These are phyloP conservation scores for Aspergillus cejpii DNA, from an alignment of 2,329 filamentous ascomycete species.

Conservation along the genomic window DNA sequence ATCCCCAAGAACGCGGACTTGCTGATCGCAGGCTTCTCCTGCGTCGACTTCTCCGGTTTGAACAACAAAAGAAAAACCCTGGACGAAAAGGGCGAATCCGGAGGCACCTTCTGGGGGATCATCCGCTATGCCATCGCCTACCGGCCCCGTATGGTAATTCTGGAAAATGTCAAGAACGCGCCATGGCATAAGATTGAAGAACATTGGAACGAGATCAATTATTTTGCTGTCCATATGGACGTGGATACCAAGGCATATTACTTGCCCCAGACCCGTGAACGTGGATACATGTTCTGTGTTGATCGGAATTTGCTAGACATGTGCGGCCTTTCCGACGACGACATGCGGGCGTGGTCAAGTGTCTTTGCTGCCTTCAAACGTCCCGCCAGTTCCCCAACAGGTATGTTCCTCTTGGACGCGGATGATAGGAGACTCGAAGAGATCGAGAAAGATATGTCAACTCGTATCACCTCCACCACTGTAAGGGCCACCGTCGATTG, in stretches of 20 bases:
- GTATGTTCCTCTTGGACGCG: conserved; percentile 53
- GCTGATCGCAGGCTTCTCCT: conserved; percentile 66
- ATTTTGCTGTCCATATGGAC: conserved; percentile 45
- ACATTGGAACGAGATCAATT: conserved; percentile 48
- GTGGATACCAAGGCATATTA: conserved; percentile 67
- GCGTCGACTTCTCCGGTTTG: conserved; percentile 64
- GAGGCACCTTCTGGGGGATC: conserved; percentile 58
- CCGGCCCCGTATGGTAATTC: conserved; percentile 57
- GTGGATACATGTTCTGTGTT: conserved; percentile 57
- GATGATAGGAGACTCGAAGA: conserved; percentile 51
- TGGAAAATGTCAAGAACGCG: conserved; percentile 63
- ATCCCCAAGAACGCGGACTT: conserved; percentile 58
- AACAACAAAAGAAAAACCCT: conserved; percentile 53
- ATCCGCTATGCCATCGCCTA: conserved; percentile 50
- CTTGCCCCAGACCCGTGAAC: conserved; percentile 61
- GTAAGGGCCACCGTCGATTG: conserved; percentile 25
- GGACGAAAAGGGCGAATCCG: conserved; percentile 56
- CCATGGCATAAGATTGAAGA: conserved; percentile 53
- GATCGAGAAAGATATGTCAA: conserved; percentile 45
- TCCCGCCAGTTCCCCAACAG: conserved; percentile 55
- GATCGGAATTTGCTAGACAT: conserved; percentile 29
- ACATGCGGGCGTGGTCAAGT: conserved; percentile 34
- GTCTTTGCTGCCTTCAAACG: conserved; percentile 47
- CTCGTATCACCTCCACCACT: conserved; percentile 15
- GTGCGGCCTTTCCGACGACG: conserved; percentile 16